Evolutionary conservation across 805 yeast species (phyloP).

Genomic region (Wickerhamomyces alni): DNA sequence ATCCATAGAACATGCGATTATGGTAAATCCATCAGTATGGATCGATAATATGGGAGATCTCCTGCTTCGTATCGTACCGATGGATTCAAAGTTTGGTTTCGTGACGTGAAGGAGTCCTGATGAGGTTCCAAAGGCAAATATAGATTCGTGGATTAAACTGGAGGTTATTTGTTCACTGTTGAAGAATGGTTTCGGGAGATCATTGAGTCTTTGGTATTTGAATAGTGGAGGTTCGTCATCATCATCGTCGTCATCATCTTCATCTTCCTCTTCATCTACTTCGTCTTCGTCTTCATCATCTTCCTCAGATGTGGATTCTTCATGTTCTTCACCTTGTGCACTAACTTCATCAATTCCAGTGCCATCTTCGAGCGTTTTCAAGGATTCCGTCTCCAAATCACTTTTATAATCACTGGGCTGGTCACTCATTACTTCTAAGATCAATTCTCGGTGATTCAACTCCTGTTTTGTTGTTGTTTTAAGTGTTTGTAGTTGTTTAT

Average conservation of each 20-base stretch:
- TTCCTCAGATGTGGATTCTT: not conserved
- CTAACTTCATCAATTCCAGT: too few relatives aligned
- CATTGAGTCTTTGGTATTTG: slow-evolving; percentile 64
- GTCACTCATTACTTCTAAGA: too few relatives aligned
- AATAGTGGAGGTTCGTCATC: slow-evolving; percentile 65
- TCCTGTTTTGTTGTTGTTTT: too few relatives aligned
- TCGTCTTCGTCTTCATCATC: not conserved
- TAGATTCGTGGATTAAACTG: slow-evolving; percentile 49
- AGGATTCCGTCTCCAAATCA: too few relatives aligned
- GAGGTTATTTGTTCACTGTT: slow-evolving; percentile 74
- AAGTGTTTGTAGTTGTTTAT: too few relatives aligned
- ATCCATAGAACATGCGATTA: slow-evolving; percentile 90
- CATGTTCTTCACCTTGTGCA: not conserved
- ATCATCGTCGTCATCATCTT: slow-evolving; percentile 30
- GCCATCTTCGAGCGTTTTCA: too few relatives aligned
- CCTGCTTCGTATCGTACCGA: slow-evolving; percentile 79
- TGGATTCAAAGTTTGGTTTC: slow-evolving; percentile 47
- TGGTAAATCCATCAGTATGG: slow-evolving; percentile 62
- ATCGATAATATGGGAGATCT: slow-evolving; percentile 76
- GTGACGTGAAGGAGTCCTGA: slow-evolving; percentile 75
- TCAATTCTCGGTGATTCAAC: too few relatives aligned
- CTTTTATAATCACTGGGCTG: too few relatives aligned
- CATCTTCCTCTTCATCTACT: slow-evolving; percentile 9
- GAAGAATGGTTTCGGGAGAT: slow-evolving; percentile 68
- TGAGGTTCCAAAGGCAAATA: slow-evolving; percentile 83